Evolutionary conservation across 1,284 basidiomycete species (phyloP), one percentile per base, ranked within the genome.

Genomic region (Ganoderma resinaceum): DNA sequence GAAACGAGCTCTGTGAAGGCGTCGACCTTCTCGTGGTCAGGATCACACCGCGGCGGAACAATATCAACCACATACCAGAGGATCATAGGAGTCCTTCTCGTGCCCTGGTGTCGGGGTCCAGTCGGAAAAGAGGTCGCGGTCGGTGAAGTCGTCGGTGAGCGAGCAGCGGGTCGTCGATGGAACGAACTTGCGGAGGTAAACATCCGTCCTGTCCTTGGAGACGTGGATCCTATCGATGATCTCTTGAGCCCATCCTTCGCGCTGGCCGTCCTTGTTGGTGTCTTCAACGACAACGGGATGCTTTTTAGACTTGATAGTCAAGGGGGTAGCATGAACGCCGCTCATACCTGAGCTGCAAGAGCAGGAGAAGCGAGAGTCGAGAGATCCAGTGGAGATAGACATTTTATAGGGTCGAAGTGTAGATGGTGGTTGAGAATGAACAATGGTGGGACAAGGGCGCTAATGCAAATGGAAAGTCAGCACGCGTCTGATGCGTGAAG

Each of bases 1-100:
- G 33, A 12, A 3, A 64, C 66, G 35, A 67, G 66, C 14, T 23
- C 26, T 8, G 46, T 38, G 35, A 63, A 49, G 31, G 6, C 26
- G 9, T 29, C 26, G 18, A 61, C 42, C 42, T 61, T 11, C 23
- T 38, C 23, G 49, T 29, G 46, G 49, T 52, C 14, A 52, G 26
- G 26, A 26, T 14, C 14, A 1, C 16, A 12, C 12, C 6, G 49
- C 26, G 12, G 14, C 12, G 49, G 5, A 26, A 29, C 26, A 12
- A 23, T 5, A 12, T 9, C 35, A 59, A 16, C 18, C 33, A 23
- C 31, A 14, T 38, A 23, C n/a, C 33, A 23, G 35, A 18, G 33
- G 5, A 38, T 23, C 58, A 14, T 59, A 35, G 16, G 31, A 33
- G 8, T 23, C 33, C 33, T 35, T n/a, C 35, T 37, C 35, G 5